Evolutionary conservation across 208 protist species (phyloP).

Genomic region (Trypanosoma theileri): DNA sequence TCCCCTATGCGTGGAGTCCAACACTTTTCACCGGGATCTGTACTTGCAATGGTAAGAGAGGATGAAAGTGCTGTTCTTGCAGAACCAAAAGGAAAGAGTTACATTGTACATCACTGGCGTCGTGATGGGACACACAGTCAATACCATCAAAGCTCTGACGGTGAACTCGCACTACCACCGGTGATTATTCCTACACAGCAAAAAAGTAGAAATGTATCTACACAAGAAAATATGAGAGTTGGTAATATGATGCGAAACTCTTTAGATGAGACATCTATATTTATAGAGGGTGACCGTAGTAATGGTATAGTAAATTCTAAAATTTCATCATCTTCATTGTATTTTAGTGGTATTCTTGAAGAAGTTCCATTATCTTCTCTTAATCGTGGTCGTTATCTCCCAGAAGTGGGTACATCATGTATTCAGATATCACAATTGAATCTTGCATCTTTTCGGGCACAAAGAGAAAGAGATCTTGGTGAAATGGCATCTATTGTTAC

Average conservation of each 20-base stretch:
- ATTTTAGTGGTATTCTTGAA: slow-evolving; percentile 28
- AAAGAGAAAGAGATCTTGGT: slow-evolving; percentile 2
- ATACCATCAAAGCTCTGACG: slow-evolving; percentile 38
- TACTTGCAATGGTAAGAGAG: slow-evolving; percentile 66
- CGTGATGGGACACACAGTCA: slow-evolving; percentile 27
- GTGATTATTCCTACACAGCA: slow-evolving; percentile 26
- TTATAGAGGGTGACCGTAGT: background rate
- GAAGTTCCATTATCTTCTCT: slow-evolving; percentile 25
- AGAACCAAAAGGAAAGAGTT: slow-evolving; percentile 38
- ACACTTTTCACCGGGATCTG: slow-evolving; percentile 9
- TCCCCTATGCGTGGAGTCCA: background rate
- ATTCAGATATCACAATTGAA: slow-evolving; percentile 61
- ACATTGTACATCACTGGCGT: slow-evolving; percentile 56
- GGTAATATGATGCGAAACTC: background rate
- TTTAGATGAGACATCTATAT: background rate
- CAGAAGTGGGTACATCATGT: slow-evolving; percentile 30
- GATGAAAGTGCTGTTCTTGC: slow-evolving; percentile 57
- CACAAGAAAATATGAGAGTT: background rate
- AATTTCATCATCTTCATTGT: slow-evolving; percentile 7
- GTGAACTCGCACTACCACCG: slow-evolving; percentile 34
- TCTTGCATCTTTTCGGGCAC: slow-evolving; percentile 29
- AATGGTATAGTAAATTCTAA: slow-evolving; percentile 8
- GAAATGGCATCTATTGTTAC: background rate
- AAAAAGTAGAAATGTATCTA: too few species aligned
- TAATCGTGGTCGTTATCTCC: slow-evolving; percentile 36